Base-by-base conservation (phyloP, 1,284 basidiomycete genomes). In the Cutaneotrichosporon dermatis region DNA sequence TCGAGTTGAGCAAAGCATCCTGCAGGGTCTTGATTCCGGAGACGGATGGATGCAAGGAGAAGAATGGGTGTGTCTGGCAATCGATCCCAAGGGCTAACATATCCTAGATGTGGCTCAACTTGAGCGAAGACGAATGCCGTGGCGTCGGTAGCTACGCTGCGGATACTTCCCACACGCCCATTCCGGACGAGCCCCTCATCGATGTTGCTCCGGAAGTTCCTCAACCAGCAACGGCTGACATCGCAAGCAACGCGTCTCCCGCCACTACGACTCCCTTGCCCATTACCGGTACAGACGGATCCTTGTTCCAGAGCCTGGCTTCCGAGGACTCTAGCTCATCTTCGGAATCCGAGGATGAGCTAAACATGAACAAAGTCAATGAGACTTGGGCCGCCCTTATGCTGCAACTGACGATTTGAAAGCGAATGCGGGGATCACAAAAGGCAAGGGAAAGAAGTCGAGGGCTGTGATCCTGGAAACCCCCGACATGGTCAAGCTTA, bases 21-120 rank as follows among this genome's bases (percentile, higher is more conserved):
- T 69, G 10, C 54, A 70, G 40, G 74, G 69, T 3, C 13, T 75
- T 1, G 53, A 55, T 13, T 68, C 78, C 2, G 72, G 86, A 1
- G 80, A 90, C 15, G 90, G 93, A 6, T 81, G 96, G 44, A 92
- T 97, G 16, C 90, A 94, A 58, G 92, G 90, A n/a, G 82, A 90
- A 58, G 89, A 92, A 70, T 96, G 92, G 92, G 92, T 94, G 68
- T 62, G 86, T 75, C 25, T 25, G 25, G 25, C 25, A 25, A 25
- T 25, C 25, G 25, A 25, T 25, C 25, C 25, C 25, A 25, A 25
- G 39, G 64, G 54, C 59, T 60, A 48, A 67, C 33, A 39, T 63
- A 1, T 10, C 8, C 33, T 4, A 92, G 90, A 81, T 93, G 59
- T 86, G 83, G 75, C 70, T 87, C 4, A 83, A 88, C 73, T 87